phyloP scores from a whole-genome alignment of 768 basidiomycete genomes.

The Coprinopsis sp. region DNA sequence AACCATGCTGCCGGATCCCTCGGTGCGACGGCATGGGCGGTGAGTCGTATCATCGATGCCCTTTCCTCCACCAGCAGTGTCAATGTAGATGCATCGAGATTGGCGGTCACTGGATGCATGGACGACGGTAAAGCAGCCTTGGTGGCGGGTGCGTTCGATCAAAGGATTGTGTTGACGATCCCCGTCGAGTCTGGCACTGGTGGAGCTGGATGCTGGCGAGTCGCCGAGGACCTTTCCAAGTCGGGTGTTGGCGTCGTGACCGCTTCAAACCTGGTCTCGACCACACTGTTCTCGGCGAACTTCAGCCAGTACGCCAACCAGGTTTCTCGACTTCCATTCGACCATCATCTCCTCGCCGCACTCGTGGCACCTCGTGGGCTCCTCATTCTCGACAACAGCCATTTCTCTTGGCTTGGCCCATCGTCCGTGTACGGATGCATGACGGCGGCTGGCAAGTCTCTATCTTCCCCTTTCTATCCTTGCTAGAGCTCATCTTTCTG shows the following conservation, averaged over 20 bases:
- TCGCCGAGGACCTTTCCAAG: conserved; percentile 43
- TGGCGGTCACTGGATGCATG: conserved; percentile 58
- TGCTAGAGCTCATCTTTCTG: too few species aligned
- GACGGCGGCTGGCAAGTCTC: conserved; percentile 46
- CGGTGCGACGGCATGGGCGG: conserved; percentile 55
- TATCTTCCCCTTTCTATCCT: too few species aligned
- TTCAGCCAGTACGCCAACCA: conserved; percentile 44
- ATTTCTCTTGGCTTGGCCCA: conserved; percentile 53
- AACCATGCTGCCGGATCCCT: conserved; percentile 42
- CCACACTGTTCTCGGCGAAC: conserved; percentile 52
- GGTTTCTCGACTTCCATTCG: conserved; percentile 44
- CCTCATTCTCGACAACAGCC: conserved; percentile 51
- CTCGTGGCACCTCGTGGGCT: conserved; percentile 53
- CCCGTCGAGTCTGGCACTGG: conserved; percentile 61
- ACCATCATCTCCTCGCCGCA: conserved; percentile 55
- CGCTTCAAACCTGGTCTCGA: conserved; percentile 55
- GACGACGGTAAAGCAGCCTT: conserved; percentile 57
- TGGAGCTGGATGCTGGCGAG: conserved; percentile 55
- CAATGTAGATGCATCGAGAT: conserved; percentile 42
- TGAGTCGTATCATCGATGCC: conserved; percentile 52
- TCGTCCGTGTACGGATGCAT: conserved; percentile 46
- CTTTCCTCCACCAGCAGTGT: conserved; percentile 43
- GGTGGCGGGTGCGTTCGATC: conserved; percentile 55
- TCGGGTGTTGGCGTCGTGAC: conserved; percentile 43
- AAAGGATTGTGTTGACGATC: conserved; percentile 53